Percentiles rank a stretch among this genome's conserved stretches.
Evolutionary conservation across 345 rosid species (phyloP).

Genomic region (Populus deltoides): DNA sequence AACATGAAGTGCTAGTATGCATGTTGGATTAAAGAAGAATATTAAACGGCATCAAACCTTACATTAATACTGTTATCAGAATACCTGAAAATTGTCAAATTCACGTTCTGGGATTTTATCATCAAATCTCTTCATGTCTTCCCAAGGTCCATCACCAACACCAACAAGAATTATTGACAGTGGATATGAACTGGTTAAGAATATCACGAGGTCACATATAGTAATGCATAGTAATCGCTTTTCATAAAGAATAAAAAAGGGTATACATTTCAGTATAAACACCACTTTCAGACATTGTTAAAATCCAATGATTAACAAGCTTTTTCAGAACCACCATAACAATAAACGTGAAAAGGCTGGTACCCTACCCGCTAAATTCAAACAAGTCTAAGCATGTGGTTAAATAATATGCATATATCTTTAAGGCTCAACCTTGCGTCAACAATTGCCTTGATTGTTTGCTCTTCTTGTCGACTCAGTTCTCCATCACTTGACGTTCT

Average conservation of each 20-base stretch:
- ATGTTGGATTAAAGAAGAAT: not conserved
- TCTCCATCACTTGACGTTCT: slow-evolving; percentile 42
- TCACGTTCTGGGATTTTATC: slow-evolving; percentile 67
- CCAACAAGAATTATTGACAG: slow-evolving; percentile 71
- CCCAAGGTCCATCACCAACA: slow-evolving; percentile 88
- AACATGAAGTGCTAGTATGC: not conserved
- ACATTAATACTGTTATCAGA: not conserved
- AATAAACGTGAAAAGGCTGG: not conserved
- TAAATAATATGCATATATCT: not conserved
- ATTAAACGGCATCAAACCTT: not conserved
- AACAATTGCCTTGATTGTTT: slow-evolving; percentile 55
- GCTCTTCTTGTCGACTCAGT: slow-evolving; percentile 56
- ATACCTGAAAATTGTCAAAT: slow-evolving; percentile 76
- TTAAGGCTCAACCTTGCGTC: slow-evolving; percentile 49
- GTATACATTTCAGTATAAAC: not conserved
- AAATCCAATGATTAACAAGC: not conserved
- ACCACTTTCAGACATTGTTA: not conserved
- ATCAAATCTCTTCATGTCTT: slow-evolving; percentile 70
- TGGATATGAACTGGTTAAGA: slow-evolving; percentile 45
- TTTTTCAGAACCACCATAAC: not conserved
- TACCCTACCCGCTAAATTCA: not conserved
- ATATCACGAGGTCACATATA: not conserved
- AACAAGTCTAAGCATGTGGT: not conserved
- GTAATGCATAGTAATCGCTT: not conserved
- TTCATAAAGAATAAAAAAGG: not conserved